Evolutionary conservation across 768 basidiomycete genomes (phyloP).

Genomic region (Coprinellus aureogranulatus): DNA sequence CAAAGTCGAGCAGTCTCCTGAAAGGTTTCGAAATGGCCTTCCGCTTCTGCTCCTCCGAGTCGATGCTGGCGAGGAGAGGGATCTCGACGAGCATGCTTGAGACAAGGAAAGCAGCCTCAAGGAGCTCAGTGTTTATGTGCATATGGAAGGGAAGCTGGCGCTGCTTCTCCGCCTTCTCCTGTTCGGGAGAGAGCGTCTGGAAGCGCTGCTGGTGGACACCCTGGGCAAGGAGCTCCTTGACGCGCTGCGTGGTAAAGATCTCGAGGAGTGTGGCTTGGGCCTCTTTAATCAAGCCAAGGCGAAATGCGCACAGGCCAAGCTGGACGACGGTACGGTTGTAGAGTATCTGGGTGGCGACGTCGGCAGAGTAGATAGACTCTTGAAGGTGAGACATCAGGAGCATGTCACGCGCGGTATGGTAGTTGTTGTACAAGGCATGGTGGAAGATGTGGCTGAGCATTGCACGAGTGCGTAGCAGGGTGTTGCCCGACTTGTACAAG

Average conservation of each 20-base stretch:
- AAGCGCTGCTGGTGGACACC: conserved; percentile 92
- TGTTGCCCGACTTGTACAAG: conserved; percentile 89
- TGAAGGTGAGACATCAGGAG: conserved; percentile 98
- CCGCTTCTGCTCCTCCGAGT: conserved; percentile 90
- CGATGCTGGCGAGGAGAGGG: conserved; percentile 89
- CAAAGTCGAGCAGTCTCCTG: conserved; percentile 91
- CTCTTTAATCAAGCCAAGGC: conserved; percentile 91
- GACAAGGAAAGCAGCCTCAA: conserved; percentile 96
- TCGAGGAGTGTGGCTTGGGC: conserved; percentile 90
- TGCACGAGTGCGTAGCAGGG: conserved; percentile 90
- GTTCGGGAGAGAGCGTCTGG: conserved; percentile 85
- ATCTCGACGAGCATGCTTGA: conserved; percentile 99
- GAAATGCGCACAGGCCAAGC: conserved; percentile 95
- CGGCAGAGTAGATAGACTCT: conserved; percentile 93
- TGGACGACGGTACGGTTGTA: conserved; percentile 98
- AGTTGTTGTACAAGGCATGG: conserved; percentile 93
- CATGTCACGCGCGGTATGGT: conserved; percentile 96
- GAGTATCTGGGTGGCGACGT: conserved; percentile 94
- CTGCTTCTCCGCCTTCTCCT: conserved; percentile 94
- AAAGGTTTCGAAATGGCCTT: conserved; percentile 96
- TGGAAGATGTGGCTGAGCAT: conserved; percentile 98
- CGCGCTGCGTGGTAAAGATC: conserved; percentile 93
- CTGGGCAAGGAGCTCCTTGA: conserved; percentile 96
- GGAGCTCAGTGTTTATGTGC: conserved; percentile 97
- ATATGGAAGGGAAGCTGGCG: conserved; percentile 98